These are phyloP conservation scores for Acanthamoeba quina DNA, from an alignment of 208 protist species.

Conservation along the genomic window DNA sequence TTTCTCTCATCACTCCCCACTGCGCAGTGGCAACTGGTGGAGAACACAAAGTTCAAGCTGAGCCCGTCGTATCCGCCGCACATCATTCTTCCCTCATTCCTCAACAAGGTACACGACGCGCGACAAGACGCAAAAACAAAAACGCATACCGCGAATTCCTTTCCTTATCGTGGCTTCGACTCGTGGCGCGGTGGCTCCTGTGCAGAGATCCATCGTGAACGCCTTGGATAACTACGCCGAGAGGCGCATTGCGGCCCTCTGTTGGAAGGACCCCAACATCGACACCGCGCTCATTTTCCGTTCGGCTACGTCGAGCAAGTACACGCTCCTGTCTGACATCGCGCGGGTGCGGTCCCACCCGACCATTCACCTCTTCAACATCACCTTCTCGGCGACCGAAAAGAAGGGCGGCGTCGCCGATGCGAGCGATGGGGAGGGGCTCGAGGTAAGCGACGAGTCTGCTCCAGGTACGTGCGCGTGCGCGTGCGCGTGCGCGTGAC, in stretches of 20 bases:
- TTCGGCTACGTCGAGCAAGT: not conserved
- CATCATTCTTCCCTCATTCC: slow-evolving; percentile 38
- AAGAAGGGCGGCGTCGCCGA: slow-evolving; percentile 2
- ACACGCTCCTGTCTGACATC: slow-evolving; percentile 16
- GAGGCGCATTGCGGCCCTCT: slow-evolving; percentile 14
- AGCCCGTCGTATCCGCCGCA: slow-evolving; percentile 3
- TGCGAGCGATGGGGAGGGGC: not conserved
- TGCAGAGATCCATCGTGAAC: not conserved
- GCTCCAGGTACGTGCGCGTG: not conserved
- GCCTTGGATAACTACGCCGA: not conserved
- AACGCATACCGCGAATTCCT: not conserved
- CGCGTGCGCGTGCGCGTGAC: not conserved
- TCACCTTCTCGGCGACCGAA: not conserved
- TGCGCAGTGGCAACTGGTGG: slow-evolving; percentile 45
- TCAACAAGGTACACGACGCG: not conserved
- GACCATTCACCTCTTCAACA: slow-evolving; percentile 17
- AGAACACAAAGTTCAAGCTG: slow-evolving; percentile 67
- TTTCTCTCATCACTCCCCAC: not conserved
- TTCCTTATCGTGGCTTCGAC: not conserved
- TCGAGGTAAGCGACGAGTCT: not conserved
- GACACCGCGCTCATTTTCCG: slow-evolving; percentile 26
- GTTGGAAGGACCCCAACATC: slow-evolving; percentile 30
- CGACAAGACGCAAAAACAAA: not conserved
- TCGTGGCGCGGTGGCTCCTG: not conserved
- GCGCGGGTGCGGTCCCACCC: not conserved